Evolutionary conservation across 495 filamentous ascomycete genomes (phyloP).

Genomic region (Penicillium riverlandense): DNA sequence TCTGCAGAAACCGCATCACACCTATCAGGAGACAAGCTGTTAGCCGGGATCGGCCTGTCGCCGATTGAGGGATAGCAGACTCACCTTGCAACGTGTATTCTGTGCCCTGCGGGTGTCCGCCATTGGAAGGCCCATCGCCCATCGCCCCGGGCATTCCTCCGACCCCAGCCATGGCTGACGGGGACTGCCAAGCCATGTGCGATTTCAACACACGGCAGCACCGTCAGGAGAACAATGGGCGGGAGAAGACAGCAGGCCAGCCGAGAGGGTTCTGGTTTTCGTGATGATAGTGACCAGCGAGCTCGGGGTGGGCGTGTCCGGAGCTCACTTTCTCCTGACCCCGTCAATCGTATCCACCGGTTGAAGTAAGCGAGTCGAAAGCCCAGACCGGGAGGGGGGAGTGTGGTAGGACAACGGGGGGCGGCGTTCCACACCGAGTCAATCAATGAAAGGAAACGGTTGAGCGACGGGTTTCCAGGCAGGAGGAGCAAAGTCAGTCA

Average conservation of each 20-base stretch:
- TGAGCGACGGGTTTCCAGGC: too few species aligned
- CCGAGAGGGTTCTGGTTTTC: not conserved
- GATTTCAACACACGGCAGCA: not conserved
- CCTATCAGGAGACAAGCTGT: constrained; percentile 40
- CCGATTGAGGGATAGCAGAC: constrained; percentile 7
- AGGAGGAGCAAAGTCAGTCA: constrained; percentile 6
- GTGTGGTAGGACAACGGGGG: constrained; percentile 7
- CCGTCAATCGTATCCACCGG: constrained; percentile 11
- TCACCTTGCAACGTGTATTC: constrained; percentile 96
- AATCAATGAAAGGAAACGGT: not conserved
- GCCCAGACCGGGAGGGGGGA: constrained; percentile 3
- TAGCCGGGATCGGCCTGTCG: constrained; percentile 2
- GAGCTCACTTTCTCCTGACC: constrained; percentile 22
- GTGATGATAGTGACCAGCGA: not conserved
- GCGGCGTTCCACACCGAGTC: constrained; percentile 14
- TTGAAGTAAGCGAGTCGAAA: constrained; percentile 12
- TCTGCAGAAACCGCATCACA: constrained; percentile 98
- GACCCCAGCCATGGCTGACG: constrained; percentile 57
- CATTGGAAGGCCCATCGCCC: constrained; percentile 45
- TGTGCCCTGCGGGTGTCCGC: constrained; percentile 70
- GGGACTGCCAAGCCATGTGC: constrained; percentile 56
- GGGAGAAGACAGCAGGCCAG: not conserved
- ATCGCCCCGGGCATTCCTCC: constrained; percentile 51
- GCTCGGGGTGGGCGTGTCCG: not conserved
- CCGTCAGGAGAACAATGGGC: not conserved